phyloP scores from a whole-genome alignment of 495 filamentous ascomycete species.

The Penicillium simplicissimum region DNA sequence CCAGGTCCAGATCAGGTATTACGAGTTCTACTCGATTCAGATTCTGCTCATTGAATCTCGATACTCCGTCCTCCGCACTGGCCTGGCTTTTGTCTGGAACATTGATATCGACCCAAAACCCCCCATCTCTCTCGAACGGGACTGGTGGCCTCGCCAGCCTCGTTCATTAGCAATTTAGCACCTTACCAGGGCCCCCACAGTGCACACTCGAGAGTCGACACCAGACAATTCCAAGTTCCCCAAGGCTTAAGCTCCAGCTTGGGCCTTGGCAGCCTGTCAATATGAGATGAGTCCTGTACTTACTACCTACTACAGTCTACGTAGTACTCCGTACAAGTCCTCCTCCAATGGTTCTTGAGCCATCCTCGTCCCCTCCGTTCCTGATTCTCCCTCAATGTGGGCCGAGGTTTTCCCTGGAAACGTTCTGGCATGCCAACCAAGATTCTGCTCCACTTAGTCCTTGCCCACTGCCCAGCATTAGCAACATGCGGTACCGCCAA shows the following conservation, averaged over 20 bases:
- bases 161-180: not conserved
- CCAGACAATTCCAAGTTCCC: not conserved
- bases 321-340: too few species aligned
- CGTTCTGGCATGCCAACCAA: conserved; percentile 19
- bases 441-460: conserved; percentile 22
- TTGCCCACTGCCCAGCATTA: not conserved
- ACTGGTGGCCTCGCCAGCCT: conserved; percentile 3
- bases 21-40: too few species aligned
- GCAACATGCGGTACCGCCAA: not conserved
- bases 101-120: not conserved
- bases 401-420: conserved; percentile 15
- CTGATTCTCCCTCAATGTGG: not conserved
- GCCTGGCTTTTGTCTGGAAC: not conserved
- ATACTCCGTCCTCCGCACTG: too few species aligned
- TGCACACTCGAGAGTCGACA: too few species aligned
- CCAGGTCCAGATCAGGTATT: too few species aligned
- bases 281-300: not conserved
- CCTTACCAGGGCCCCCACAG: not conserved
- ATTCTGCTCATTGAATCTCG: too few species aligned
- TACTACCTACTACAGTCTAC: too few species aligned
- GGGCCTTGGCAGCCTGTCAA: not conserved
- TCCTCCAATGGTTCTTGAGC: not conserved
- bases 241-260: not conserved
- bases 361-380: not conserved
- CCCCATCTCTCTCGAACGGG: not conserved